Conservation (phyloP, 176 grass and related monocot genomes). For the Lolium multiflorum region DNA sequence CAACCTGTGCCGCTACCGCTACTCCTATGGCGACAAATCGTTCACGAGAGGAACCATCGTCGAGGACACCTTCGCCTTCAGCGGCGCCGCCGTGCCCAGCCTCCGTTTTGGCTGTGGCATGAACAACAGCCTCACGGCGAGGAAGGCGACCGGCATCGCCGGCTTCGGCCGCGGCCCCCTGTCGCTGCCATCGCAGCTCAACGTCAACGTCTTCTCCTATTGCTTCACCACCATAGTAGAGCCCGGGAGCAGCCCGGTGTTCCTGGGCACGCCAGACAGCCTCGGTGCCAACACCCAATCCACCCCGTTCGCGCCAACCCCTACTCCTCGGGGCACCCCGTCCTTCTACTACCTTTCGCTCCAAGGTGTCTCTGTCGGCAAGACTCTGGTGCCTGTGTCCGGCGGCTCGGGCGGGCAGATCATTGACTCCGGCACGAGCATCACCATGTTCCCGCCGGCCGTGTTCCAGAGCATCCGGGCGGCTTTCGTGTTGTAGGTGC, state of each 20-base stretch:
- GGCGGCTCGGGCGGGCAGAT: too few relatives aligned
- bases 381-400: background rate
- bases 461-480: too few relatives aligned
- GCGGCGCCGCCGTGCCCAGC: background rate
- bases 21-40: conserved; percentile 46
- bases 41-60: conserved; percentile 39
- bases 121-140: conserved; percentile 12
- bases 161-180: too few relatives aligned
- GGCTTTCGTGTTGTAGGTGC: too few relatives aligned
- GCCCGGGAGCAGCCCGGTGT: conserved; percentile 52
- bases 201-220: conserved; percentile 54
- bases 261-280: conserved; percentile 49
- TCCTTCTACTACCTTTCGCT: conserved; percentile 49
- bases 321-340: too few relatives aligned
- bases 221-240: conserved; percentile 58
- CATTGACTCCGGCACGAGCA: too few relatives aligned
- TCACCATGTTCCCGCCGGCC: too few relatives aligned
- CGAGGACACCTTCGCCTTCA: conserved; percentile 57
- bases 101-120: conserved; percentile 62
- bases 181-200: conserved; percentile 63
- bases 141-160: too few relatives aligned
- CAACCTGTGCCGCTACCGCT: conserved; percentile 40
- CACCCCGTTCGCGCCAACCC: conserved; percentile 42
- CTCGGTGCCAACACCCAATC: conserved; percentile 26
- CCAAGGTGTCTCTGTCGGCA: conserved; percentile 55